Conservation (phyloP, 1,284 basidiomycete genomes). For the Ustilago tritici region DNA sequence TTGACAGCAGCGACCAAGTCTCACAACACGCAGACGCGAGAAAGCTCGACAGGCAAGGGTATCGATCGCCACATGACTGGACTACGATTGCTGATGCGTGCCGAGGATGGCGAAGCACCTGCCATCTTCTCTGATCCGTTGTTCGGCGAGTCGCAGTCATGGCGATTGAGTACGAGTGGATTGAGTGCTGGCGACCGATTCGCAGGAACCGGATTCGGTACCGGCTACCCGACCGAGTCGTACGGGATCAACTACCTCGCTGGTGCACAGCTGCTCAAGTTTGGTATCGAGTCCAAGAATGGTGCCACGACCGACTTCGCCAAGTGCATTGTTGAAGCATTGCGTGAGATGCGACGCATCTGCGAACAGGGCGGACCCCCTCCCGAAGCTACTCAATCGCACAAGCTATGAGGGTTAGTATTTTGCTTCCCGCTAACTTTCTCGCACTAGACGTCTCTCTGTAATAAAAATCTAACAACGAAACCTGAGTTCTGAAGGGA, state of each 20-base stretch:
- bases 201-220: conserved; percentile 83
- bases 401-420: conserved; percentile 44
- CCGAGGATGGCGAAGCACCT: conserved; percentile 59
- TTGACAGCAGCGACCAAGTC: conserved; percentile 79
- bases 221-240: conserved; percentile 57
- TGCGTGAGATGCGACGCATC: conserved; percentile 79
- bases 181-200: conserved; percentile 88
- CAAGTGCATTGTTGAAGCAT: conserved; percentile 76
- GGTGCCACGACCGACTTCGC: conserved; percentile 83
- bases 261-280: conserved; percentile 84
- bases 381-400: conserved; percentile 39
- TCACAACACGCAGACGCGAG: conserved; percentile 82
- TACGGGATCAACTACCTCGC: conserved; percentile 75
- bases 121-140: conserved; percentile 75
- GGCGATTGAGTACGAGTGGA: conserved; percentile 93
- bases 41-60: conserved; percentile 84
- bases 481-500: background rate
- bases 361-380: conserved; percentile 71
- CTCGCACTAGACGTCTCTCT: background rate
- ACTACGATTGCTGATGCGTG: conserved; percentile 74
- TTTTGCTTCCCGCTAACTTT: background rate
- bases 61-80: conserved; percentile 93
- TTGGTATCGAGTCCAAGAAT: conserved; percentile 91
- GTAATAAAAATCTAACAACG: background rate
- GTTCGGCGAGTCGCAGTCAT: conserved; percentile 82